Percentiles rank a stretch among this genome's conserved stretches.
Conservation (phyloP, 176 grass and related monocot species). For the Chloris gayana region DNA sequence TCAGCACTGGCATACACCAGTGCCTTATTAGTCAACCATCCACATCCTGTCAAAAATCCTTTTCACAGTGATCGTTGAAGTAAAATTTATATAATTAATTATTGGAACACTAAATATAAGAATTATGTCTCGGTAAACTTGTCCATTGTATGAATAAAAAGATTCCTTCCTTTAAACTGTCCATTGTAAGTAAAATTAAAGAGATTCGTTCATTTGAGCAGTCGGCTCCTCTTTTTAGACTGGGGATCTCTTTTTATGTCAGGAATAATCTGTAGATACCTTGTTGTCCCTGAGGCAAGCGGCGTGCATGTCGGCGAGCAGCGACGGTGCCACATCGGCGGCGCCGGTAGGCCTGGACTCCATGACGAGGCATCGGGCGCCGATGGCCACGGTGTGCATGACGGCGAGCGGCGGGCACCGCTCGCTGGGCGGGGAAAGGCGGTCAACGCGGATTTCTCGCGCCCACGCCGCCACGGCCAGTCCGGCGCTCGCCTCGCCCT, state of each 20-base stretch:
- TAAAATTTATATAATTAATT: constrained; percentile 32
- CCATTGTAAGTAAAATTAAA: constrained; percentile 42
- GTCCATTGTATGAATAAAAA: constrained; percentile 30
- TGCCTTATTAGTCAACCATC: constrained; percentile 40
- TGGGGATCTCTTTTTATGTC: constrained; percentile 44
- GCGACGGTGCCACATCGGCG: constrained; percentile 58
- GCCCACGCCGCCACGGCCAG: constrained; percentile 51
- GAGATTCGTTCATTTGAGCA: constrained; percentile 35
- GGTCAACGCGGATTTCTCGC: constrained; percentile 87
- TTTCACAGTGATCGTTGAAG: constrained; percentile 41
- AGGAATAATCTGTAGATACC: constrained; percentile 85
- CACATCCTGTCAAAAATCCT: constrained; percentile 39
- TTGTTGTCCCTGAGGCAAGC: constrained; percentile 95
- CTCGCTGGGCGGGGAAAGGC: constrained; percentile 82
- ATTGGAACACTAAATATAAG: constrained; percentile 34
- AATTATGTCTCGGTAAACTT: constrained; percentile 30
- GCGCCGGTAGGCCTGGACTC: constrained; percentile 61
- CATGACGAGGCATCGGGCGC: constrained; percentile 84
- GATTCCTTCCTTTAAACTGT: constrained; percentile 33
- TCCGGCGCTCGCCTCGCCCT: constrained; percentile 58
- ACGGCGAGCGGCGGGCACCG: constrained; percentile 88
- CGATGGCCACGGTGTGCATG: constrained; percentile 73
- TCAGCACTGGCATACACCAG: constrained; percentile 38
- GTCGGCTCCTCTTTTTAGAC: constrained; percentile 20
- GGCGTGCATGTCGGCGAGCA: constrained; percentile 76